These are phyloP conservation scores for Knufia petricola DNA, from an alignment of 2,329 filamentous ascomycete genomes.

Conservation along the genomic window DNA sequence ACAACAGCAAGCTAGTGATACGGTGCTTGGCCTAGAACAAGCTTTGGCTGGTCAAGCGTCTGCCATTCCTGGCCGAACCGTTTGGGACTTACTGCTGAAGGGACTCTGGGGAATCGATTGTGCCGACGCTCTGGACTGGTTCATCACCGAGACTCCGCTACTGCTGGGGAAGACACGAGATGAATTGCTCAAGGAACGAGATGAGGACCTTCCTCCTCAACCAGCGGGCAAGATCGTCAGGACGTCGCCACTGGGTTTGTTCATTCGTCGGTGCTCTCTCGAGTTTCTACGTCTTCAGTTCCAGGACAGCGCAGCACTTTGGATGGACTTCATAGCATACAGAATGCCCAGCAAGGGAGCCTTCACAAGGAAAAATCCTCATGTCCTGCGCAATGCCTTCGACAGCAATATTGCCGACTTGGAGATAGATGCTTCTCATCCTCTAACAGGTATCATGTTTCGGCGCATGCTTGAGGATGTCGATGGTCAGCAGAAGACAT, in stretches of 20 bases:
- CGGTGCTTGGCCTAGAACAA: slow-evolving; percentile 40
- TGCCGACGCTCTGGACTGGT: slow-evolving; percentile 66
- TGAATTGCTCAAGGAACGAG: slow-evolving; percentile 48
- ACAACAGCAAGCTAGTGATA: slow-evolving; percentile 25
- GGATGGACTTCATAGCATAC: slow-evolving; percentile 74
- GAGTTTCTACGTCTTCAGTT: slow-evolving; percentile 78
- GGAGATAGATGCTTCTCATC: slow-evolving; percentile 42
- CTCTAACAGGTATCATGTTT: slow-evolving; percentile 43
- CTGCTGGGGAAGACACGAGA: slow-evolving; percentile 55
- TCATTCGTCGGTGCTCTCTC: slow-evolving; percentile 64
- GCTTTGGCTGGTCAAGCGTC: slow-evolving; percentile 38
- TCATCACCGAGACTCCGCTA: slow-evolving; percentile 54
- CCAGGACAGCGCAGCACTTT: slow-evolving; percentile 65
- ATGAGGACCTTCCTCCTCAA: slow-evolving; percentile 34
- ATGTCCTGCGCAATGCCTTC: slow-evolving; percentile 41
- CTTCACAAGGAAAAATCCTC: slow-evolving; percentile 48
- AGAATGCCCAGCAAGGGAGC: slow-evolving; percentile 60
- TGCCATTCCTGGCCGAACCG: slow-evolving; percentile 59
- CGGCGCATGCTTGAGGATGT: slow-evolving; percentile 36
- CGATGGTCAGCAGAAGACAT: slow-evolving; percentile 25
- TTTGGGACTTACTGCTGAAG: slow-evolving; percentile 79
- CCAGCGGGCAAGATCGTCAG: slow-evolving; percentile 47
- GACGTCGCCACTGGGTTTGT: slow-evolving; percentile 70
- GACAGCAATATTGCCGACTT: slow-evolving; percentile 54
- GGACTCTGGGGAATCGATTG: slow-evolving; percentile 78